Evolutionary conservation across 768 basidiomycete genomes (phyloP).

Genomic region (Lactifluus volemus): DNA sequence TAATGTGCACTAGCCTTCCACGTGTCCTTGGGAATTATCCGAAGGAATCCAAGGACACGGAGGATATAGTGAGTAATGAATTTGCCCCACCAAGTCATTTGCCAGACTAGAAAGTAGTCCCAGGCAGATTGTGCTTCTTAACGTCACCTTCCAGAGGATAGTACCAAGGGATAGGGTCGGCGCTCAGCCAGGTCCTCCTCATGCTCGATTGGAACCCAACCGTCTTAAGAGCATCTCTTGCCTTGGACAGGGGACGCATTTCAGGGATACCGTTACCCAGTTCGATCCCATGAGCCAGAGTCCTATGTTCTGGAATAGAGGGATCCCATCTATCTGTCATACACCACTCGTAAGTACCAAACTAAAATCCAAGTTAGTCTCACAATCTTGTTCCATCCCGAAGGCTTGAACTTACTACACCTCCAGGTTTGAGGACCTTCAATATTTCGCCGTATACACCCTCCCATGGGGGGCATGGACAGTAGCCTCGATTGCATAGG

Average conservation of each 20-base stretch:
- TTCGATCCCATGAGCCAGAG: conserved; percentile 85
- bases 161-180: conserved; percentile 80
- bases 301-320: conserved; percentile 77
- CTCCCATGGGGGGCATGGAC: conserved; percentile 93
- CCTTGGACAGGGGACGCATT: conserved; percentile 71
- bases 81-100: conserved; percentile 83
- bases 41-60: conserved; percentile 64
- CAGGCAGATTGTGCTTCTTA: conserved; percentile 86
- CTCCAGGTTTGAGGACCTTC: conserved; percentile 93
- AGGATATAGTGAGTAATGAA: conserved; percentile 76
- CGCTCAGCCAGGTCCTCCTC: conserved; percentile 45
- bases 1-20: conserved; percentile 79
- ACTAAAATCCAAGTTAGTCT: conserved; percentile 36
- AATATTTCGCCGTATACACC: conserved; percentile 92
- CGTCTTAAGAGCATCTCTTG: conserved; percentile 65
- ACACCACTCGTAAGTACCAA: conserved; percentile 98
- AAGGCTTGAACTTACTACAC: conserved; percentile 51
- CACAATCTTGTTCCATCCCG: background rate
- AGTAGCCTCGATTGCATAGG: conserved; percentile 97
- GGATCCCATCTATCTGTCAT: conserved; percentile 98
- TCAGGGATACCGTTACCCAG: conserved; percentile 96
- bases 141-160: conserved; percentile 96
- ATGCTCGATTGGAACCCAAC: conserved; percentile 76
- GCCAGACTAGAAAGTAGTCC: conserved; percentile 84
- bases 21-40: conserved; percentile 91